These are phyloP conservation scores for Rutstroemia sp. DNA, from an alignment of 2,329 filamentous ascomycete genomes.

Conservation along the genomic window DNA sequence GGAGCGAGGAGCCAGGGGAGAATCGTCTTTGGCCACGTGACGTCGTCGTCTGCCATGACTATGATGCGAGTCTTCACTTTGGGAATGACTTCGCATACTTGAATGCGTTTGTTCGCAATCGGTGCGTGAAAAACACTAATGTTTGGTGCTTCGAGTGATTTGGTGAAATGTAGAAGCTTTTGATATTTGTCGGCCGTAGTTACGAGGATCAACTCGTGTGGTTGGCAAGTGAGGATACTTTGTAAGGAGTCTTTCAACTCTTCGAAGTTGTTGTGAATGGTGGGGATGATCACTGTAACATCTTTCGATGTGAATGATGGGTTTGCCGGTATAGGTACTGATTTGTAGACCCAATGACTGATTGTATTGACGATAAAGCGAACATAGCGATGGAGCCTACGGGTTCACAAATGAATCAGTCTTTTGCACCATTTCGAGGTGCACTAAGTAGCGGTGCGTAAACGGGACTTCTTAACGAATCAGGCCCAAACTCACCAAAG, in stretches of 20 bases:
- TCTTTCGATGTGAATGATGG: constrained; percentile 63
- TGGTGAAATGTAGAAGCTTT: constrained; percentile 59
- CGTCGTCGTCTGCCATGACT: constrained; percentile 92
- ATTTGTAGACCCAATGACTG: constrained; percentile 81
- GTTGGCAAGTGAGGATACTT: constrained; percentile 65
- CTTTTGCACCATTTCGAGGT: neutral
- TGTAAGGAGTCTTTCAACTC: constrained; percentile 75
- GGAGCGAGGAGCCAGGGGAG: constrained; percentile 89
- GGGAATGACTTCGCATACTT: constrained; percentile 86
- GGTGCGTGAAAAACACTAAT: constrained; percentile 69
- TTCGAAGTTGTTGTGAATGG: constrained; percentile 79
- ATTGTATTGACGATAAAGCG: constrained; percentile 78
- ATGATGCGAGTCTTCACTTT: constrained; percentile 78
- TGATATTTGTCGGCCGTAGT: constrained; percentile 76
- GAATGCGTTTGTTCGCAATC: constrained; percentile 91
- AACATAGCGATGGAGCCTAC: constrained; percentile 79
- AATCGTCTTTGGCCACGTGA: constrained; percentile 81
- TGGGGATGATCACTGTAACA: constrained; percentile 91
- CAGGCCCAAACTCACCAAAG: constrained; percentile 19
- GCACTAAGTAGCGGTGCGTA: neutral
- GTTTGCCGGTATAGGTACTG: constrained; percentile 72
- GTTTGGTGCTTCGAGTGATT: constrained; percentile 49
- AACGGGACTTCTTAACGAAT: neutral
- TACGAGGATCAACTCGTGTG: constrained; percentile 71
- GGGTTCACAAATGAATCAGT: neutral